A percentile compares a stretch with the other conserved stretches of the same genome.
Evolutionary conservation across 2,329 filamentous ascomycete species (phyloP).

Genomic region (Aspergillus phoenicis): DNA sequence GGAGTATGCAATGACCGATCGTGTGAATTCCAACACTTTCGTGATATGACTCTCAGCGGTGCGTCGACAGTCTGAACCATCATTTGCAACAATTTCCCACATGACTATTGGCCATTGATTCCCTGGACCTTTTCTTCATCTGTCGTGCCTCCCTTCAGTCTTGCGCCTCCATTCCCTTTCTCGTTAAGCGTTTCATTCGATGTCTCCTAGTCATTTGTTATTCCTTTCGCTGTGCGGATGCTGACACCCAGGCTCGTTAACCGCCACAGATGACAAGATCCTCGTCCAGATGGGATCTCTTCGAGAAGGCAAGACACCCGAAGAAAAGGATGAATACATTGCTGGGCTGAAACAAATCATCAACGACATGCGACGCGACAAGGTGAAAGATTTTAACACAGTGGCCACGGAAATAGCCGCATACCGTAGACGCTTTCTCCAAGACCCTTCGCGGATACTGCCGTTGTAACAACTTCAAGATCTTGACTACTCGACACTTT

Average conservation of each 20-base stretch:
- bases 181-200: not conserved
- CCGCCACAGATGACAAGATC: slow-evolving; percentile 53
- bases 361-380: slow-evolving; percentile 52
- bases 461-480: slow-evolving; percentile 42
- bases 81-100: slow-evolving; percentile 25
- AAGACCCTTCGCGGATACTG: slow-evolving; percentile 50
- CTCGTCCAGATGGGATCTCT: slow-evolving; percentile 53
- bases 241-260: slow-evolving; percentile 47
- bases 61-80: slow-evolving; percentile 54
- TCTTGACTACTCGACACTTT: slow-evolving; percentile 5
- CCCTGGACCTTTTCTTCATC: slow-evolving; percentile 16
- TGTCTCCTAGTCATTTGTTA: slow-evolving; percentile 9
- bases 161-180: no score
- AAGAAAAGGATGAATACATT: slow-evolving; percentile 48
- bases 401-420: slow-evolving; percentile 53
- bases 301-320: slow-evolving; percentile 48
- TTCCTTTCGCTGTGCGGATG: slow-evolving; percentile 34
- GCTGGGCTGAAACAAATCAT: slow-evolving; percentile 52
- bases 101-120: slow-evolving; percentile 15
- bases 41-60: slow-evolving; percentile 72
- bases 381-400: slow-evolving; percentile 53
- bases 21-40: slow-evolving; percentile 82
- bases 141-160: not conserved
- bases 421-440: slow-evolving; percentile 54
- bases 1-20: slow-evolving; percentile 72